Evolutionary conservation across 768 basidiomycete species (phyloP).

Genomic region (Leccinum broughii): DNA sequence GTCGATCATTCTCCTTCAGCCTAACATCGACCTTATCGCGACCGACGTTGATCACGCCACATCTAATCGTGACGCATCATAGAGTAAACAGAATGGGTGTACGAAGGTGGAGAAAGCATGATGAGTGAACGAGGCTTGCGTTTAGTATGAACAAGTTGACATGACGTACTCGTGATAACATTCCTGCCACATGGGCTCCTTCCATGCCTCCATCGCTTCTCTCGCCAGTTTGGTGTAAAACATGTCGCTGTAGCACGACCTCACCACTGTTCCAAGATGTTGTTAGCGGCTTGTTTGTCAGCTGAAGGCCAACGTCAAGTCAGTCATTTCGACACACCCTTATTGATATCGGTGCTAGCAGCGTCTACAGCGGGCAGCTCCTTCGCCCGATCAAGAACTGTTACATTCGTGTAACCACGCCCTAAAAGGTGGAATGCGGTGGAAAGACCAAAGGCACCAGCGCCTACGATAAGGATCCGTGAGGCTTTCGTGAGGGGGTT

Average conservation of each 20-base stretch:
- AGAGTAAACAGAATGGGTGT: neutral
- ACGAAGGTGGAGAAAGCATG: neutral
- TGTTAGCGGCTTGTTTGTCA: neutral
- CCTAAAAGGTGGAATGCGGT: conserved; percentile 78
- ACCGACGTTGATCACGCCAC: conserved; percentile 29
- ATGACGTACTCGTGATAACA: conserved; percentile 77
- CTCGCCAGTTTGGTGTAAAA: conserved; percentile 72
- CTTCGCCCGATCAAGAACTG: conserved; percentile 70
- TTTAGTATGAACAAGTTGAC: neutral
- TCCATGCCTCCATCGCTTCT: conserved; percentile 80
- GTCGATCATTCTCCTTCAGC: conserved; percentile 63
- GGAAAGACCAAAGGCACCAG: conserved; percentile 85
- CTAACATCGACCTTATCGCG: conserved; percentile 45
- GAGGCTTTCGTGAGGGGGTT: conserved; percentile 13
- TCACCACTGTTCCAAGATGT: conserved; percentile 53
- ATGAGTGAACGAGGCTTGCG: neutral
- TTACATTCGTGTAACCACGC: conserved; percentile 68
- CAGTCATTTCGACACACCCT: conserved; percentile 14
- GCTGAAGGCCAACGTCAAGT: too few species aligned
- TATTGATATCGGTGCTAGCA: conserved; percentile 60
- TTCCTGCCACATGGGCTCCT: conserved; percentile 64
- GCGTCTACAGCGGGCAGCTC: conserved; percentile 80
- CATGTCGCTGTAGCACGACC: conserved; percentile 68
- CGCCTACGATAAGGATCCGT: conserved; percentile 63
- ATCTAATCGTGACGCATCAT: conserved; percentile 14